Evolutionary conservation across 441 rosid species (phyloP), one percentile per base, ranked within the genome.

Genomic region (Adansonia madagascariensis): DNA sequence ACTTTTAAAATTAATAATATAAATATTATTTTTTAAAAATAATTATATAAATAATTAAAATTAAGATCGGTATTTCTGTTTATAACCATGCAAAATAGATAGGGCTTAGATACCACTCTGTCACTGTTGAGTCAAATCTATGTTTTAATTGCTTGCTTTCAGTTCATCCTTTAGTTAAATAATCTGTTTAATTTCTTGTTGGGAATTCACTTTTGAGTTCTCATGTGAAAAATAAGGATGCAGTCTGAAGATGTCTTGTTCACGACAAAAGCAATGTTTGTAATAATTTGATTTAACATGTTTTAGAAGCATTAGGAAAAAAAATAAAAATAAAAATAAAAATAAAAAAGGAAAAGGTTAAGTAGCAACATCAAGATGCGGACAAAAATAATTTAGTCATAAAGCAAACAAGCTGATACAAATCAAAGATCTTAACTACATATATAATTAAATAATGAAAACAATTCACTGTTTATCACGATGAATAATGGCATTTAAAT

Each of bases 211-310:
- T 27, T 27, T 49, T 49, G 53, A 49, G 53, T 49, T 12, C n/a
- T 27, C 10, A 49, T 49, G 11, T 49, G 53, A 49, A 49, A 49
- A 49, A 12, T 49, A 49, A 2, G 53, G 53, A 12, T 49, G 53
- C 53, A 49, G 15, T 66, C n/a, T 43, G 9, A 43, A 66, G 31
- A 18, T 43, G 44, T 31, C 67, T 14, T 39, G 14, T 44, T 62
- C 15, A 27, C 31, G 46, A 14, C 17, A 12, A 14, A 6, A 62
- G 14, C 67, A 31, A 44, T 62, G 44, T 60, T 24, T 24, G 65
- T 67, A 72, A 73, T 73, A 47, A 80, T 81, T 74, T 78, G 84
- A 78, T 73, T 73, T 79, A 80, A 71, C 77, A 61, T 69, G 35
- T 49, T 71, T 77, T 79, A 71, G 72, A 78, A 64, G 82, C 79